Base-by-base conservation (phyloP, 2,329 filamentous ascomycete species). In the Penicillium sp. region DNA sequence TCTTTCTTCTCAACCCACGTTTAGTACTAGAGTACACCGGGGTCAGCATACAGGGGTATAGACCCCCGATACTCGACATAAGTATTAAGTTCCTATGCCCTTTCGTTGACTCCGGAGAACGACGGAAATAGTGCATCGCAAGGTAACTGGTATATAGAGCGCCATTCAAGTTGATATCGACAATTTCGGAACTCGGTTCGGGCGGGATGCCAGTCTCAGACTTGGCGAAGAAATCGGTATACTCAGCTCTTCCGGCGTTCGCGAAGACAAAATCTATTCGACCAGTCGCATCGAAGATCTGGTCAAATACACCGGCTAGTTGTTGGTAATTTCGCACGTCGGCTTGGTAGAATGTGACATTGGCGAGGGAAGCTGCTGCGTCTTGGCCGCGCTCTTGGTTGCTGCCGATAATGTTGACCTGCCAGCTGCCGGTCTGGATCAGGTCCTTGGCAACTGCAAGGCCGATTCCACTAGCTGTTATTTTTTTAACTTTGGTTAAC, bases 181-280 rank as follows among this genome's bases (percentile, higher is more conserved):
- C 69, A 21, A 75, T 66, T 35, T 71, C 61, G n/a, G 69, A 70
- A 17, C 67, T 62, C 0, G 77, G 74, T 38, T 55, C 31, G 27
- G 62, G 57, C 10, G 69, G 60, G 8, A 73, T 62, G n/a, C 27
- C 47, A 3, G 56, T 53, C 2, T 61, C 62, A 3, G 55, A 46
- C 37, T 76, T 60, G 33, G 67, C 68, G 56, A 73, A 80, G 63
- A 78, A 78, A 53, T 75, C 76, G 51, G 70, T 63, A 12, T 69
- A 62, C 47, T 80, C 77, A 7, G 79, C 68, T n/a, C 79, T 74
- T 3, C 79, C 79, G 0, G 79, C 80, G 56, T 82, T 82, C 17
- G 78, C 79, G 59, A 78, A 82, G 31, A 81, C 78, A 57, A 81
- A 80, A 65, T 82, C 79, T n/a, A 82, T 41, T 3, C 73, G 68